phyloP scores from a whole-genome alignment of 2,329 filamentous ascomycete species.

The Dendrostoma leiphaemia region DNA sequence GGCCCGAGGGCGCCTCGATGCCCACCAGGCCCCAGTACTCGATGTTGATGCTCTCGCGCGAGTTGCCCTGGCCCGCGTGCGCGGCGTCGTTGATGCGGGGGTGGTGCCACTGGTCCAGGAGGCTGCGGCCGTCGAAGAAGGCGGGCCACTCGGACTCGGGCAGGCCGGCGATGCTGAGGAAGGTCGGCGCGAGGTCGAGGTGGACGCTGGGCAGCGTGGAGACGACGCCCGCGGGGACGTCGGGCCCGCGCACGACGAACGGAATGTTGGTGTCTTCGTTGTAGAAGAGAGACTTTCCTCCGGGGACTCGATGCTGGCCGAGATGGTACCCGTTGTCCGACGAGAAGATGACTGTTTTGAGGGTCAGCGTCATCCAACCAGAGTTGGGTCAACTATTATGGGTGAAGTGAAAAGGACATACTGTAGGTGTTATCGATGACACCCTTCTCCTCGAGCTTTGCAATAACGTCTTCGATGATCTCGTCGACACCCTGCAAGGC shows the following conservation, averaged over 20 bases:
- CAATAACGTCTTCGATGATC: conserved; percentile 30
- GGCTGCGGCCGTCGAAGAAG: conserved; percentile 30
- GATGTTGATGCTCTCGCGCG: conserved; percentile 26
- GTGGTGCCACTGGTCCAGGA: conserved; percentile 29
- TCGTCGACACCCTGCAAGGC: conserved; percentile 31
- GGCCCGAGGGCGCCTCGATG: conserved; percentile 26
- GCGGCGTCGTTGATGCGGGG: conserved; percentile 12
- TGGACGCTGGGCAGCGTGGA: conserved; percentile 25
- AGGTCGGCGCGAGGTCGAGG: conserved; percentile 29
- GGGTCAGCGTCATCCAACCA: neutral
- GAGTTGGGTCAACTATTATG: neutral
- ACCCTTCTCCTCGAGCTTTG: conserved; percentile 25
- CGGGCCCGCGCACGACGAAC: conserved; percentile 28
- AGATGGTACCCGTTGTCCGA: conserved; percentile 18
- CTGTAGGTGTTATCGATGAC: conserved; percentile 27
- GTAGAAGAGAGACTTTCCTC: conserved; percentile 28
- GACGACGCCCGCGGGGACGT: conserved; percentile 20
- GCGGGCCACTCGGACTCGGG: conserved; percentile 19
- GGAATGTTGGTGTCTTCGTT: conserved; percentile 31
- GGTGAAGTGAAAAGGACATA: neutral
- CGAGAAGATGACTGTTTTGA: conserved; percentile 24
- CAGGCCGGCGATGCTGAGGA: conserved; percentile 28
- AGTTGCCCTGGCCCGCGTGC: conserved; percentile 11
- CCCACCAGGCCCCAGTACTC: conserved; percentile 27
- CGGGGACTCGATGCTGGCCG: conserved; percentile 12